Conservation (phyloP, 2,329 filamentous ascomycete genomes). For the Penicillium sp. region DNA sequence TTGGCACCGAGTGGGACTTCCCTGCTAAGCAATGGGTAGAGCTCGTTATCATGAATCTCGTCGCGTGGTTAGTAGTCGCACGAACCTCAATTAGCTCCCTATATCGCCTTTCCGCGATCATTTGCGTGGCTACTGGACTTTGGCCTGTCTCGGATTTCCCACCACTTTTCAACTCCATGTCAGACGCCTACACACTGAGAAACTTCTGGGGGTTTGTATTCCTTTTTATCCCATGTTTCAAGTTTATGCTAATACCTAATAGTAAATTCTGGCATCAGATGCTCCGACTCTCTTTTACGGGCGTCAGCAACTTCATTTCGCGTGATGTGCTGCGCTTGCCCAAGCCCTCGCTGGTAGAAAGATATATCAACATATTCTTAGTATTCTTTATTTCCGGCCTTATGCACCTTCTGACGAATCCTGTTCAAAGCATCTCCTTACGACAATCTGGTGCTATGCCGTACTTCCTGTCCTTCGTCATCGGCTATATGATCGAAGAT, state of each 20-base stretch:
- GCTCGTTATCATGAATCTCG: constrained; percentile 8
- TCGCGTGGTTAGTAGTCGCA: constrained; percentile 16
- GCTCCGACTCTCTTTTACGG: constrained; percentile 26
- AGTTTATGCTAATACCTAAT: neutral
- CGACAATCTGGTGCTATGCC: constrained; percentile 18
- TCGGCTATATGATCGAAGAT: constrained; percentile 35
- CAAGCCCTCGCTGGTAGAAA: constrained; percentile 21
- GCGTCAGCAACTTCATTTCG: constrained; percentile 21
- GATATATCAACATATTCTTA: constrained; percentile 30
- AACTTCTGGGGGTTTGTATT: constrained; percentile 27
- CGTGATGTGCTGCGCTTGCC: constrained; percentile 21
- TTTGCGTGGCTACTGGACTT: constrained; percentile 18
- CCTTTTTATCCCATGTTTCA: no score
- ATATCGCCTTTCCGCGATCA: constrained; percentile 22
- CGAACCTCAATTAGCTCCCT: constrained; percentile 21
- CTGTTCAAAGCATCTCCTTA: constrained; percentile 14
- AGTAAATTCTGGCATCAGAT: constrained; percentile 36
- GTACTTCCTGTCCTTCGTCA: constrained; percentile 25
- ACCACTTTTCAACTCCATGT: constrained; percentile 26
- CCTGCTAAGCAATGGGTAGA: constrained; percentile 14
- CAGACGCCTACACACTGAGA: constrained; percentile 27
- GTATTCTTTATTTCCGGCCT: constrained; percentile 32
- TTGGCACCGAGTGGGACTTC: constrained; percentile 5
- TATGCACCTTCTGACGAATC: constrained; percentile 23
- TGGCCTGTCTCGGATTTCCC: constrained; percentile 21